phyloP scores from a whole-genome alignment of 139 green algal species.

The Coelastrella sp. region DNA sequence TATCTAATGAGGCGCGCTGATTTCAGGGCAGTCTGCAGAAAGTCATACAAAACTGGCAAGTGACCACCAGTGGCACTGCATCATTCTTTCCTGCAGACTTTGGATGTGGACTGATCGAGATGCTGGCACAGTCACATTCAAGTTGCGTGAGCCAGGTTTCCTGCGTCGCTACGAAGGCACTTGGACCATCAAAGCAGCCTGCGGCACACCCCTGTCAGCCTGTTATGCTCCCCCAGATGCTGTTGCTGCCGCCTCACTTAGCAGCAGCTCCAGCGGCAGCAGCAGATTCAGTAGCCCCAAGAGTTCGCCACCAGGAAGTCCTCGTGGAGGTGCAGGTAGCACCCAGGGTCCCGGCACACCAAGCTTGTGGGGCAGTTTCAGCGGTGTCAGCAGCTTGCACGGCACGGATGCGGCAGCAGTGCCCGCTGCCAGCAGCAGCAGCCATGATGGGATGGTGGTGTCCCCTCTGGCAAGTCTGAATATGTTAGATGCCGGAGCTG shows the following conservation, averaged over 20 bases:
- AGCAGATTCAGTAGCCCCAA: neutral
- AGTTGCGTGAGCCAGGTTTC: slow-evolving; percentile 66
- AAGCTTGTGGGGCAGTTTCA: neutral
- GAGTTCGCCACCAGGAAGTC: neutral
- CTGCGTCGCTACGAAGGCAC: slow-evolving; percentile 56
- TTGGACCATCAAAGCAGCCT: slow-evolving; percentile 41
- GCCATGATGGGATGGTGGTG: neutral
- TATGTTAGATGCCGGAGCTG: neutral
- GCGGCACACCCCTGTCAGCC: slow-evolving; percentile 15
- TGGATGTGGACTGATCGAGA: slow-evolving; percentile 58
- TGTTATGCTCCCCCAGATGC: slow-evolving; percentile 10
- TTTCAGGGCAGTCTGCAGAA: too few relatives aligned
- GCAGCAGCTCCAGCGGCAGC: slow-evolving; percentile 20
- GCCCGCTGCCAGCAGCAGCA: neutral
- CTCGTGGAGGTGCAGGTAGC: neutral
- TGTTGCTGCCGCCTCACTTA: neutral
- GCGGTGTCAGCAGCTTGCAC: neutral
- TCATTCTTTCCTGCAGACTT: slow-evolving; percentile 27
- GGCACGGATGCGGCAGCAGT: neutral
- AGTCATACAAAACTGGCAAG: too few relatives aligned
- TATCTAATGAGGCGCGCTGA: too few relatives aligned
- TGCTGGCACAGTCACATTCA: slow-evolving; percentile 58
- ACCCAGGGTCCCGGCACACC: neutral
- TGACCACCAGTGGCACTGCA: too few relatives aligned
- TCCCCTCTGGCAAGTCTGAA: slow-evolving; percentile 19